Base-by-base conservation (phyloP, 2,329 filamentous ascomycete genomes). In the Endocalyx cinctus region DNA sequence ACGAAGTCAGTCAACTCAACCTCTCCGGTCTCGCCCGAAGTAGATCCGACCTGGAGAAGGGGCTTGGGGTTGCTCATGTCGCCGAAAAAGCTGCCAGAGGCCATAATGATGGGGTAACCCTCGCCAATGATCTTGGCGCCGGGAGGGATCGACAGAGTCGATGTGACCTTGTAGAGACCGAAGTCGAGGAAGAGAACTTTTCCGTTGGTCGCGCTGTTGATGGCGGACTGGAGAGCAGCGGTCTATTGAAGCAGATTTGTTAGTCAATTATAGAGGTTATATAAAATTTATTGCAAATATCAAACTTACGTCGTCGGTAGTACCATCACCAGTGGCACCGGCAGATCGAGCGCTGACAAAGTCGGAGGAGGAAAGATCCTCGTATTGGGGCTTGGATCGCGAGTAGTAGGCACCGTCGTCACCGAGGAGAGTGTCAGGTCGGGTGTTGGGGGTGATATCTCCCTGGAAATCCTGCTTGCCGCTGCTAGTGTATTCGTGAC, bases 1-100 rank as follows among this genome's bases (percentile, higher is more conserved):
- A 89, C 72, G 48, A 84, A 76, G 52, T 89, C 84, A 5, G 74
- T 78, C 66, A 81, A 77, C 55, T 89, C 84, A 13, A 89, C 66
- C 11, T 63, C 65, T 5, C 85, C 85, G 8, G 57, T 57, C 16
- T 87, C 75, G 4, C 82, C 81, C 0, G 74, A 64, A 3, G 47
- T 48, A 14, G 49, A 48, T 8, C 82, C 84, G n/a, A 87, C 71
- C 44, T 79, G 73, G 1, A 88, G 66, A 0, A 88, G 77, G 0
- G 79, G 73, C 22, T 75, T 64, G 0, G 84, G 84, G 29, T 66
- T 66, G 37, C 61, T 67, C 29, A 74, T 69, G 45, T 78, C 66
- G 34, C 69, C 63, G 51, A 81, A 83, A 39, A 62, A 70, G 5
- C 48, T 32, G 1, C 82, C 80, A 6, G 66, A 68, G 1, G 71